Evolutionary conservation across 108 stramenopile species (phyloP).

Genomic region (Skeletonema tropicum): DNA sequence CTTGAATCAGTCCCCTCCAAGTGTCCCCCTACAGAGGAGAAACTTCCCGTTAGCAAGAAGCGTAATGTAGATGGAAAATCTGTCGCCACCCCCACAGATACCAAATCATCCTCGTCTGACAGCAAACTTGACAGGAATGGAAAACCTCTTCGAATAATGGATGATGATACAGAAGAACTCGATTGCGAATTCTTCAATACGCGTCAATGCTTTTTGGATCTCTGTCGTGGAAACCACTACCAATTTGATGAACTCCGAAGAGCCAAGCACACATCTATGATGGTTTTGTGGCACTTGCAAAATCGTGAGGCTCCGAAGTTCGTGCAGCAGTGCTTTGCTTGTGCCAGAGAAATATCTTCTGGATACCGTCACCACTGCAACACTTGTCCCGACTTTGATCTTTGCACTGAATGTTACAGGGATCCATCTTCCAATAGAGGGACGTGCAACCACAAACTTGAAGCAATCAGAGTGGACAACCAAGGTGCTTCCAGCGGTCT

Average conservation of each 20-base stretch:
- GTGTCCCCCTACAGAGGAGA: constrained; percentile 6
- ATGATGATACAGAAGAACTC: constrained; percentile 88
- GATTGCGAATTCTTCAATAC: constrained; percentile 90
- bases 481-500: constrained; percentile 54
- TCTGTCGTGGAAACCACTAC: constrained; percentile 96
- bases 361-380: constrained; percentile 88
- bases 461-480: constrained; percentile 70
- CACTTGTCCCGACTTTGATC: constrained; percentile 90
- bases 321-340: constrained; percentile 87
- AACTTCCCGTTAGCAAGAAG: constrained; percentile 39
- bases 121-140: constrained; percentile 50
- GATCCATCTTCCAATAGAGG: constrained; percentile 80
- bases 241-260: constrained; percentile 98
- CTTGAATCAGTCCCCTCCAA: background rate
- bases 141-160: constrained; percentile 75
- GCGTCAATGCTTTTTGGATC: constrained; percentile 86
- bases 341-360: constrained; percentile 81
- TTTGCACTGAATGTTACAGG: constrained; percentile 84
- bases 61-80: constrained; percentile 57
- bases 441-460: constrained; percentile 75
- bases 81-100: constrained; percentile 1
- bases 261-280: constrained; percentile 99
- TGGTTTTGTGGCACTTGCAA: constrained; percentile 99
- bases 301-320: constrained; percentile 96
- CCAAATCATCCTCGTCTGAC: background rate